Evolutionary conservation across 805 yeast species (phyloP).

Genomic region (Komagataella pseudopastoris): DNA sequence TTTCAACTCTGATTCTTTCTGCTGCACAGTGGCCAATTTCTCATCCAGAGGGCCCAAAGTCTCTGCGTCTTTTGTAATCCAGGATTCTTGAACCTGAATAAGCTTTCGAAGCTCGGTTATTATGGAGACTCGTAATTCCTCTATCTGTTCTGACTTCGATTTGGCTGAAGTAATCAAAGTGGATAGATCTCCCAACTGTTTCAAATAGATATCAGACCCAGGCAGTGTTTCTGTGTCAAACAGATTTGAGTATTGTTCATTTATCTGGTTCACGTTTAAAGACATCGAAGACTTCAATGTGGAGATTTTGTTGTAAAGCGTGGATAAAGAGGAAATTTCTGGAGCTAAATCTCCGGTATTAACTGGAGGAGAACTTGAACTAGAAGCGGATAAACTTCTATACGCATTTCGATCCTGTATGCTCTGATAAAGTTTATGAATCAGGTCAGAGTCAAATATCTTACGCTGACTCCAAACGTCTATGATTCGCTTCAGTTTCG

Average conservation of each 20-base stretch:
- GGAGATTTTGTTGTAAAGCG: slow-evolving; percentile 11
- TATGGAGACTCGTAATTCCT: slow-evolving; percentile 10
- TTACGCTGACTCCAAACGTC: slow-evolving; percentile 45
- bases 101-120: slow-evolving; percentile 13
- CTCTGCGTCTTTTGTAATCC: slow-evolving; percentile 8
- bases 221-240: slow-evolving; percentile 17
- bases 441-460: slow-evolving; percentile 21
- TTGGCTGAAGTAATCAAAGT: slow-evolving; percentile 1
- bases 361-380: neutral
- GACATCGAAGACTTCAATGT: slow-evolving; percentile 10
- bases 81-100: slow-evolving; percentile 13
- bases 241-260: slow-evolving; percentile 10
- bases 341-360: slow-evolving; percentile 9
- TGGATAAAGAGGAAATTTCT: slow-evolving; percentile 11
- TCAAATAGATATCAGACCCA: slow-evolving; percentile 15
- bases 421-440: neutral
- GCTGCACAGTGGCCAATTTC: slow-evolving; percentile 13
- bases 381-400: neutral
- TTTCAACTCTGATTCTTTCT: slow-evolving; percentile 7
- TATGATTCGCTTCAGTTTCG: slow-evolving; percentile 35
- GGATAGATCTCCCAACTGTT: slow-evolving; percentile 9
- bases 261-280: slow-evolving; percentile 8
- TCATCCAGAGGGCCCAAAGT: slow-evolving; percentile 7
- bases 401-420: neutral
- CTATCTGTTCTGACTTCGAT: slow-evolving; percentile 5